Evolutionary conservation across 2,329 filamentous ascomycete genomes (phyloP).

Genomic region (Sporothrix pseudoabietina): DNA sequence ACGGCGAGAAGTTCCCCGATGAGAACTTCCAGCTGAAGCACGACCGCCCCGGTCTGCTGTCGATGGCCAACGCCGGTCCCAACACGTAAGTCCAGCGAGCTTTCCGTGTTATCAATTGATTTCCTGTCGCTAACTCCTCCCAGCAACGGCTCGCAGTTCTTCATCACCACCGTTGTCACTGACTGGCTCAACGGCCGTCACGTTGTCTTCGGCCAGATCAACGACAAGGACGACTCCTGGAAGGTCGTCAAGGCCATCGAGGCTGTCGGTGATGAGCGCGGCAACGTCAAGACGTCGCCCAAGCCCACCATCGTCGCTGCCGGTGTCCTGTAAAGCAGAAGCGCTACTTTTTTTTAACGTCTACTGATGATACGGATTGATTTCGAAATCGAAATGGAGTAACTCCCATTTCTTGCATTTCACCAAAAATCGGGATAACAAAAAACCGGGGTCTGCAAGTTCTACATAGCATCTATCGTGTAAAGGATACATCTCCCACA

Average conservation of each 20-base stretch:
- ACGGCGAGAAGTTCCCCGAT: constrained; percentile 90
- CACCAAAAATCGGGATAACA: constrained; percentile 12
- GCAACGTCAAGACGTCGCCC: constrained; percentile 60
- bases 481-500: neutral
- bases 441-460: constrained; percentile 23
- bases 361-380: neutral
- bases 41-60: constrained; percentile 74
- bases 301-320: constrained; percentile 35
- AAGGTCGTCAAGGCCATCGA: constrained; percentile 63
- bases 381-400: neutral
- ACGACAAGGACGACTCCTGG: constrained; percentile 50
- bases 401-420: neutral
- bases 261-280: constrained; percentile 59
- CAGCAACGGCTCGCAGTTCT: constrained; percentile 98
- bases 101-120: neutral
- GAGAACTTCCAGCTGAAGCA: constrained; percentile 87
- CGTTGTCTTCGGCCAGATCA: constrained; percentile 81
- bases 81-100: constrained; percentile 68
- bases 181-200: constrained; percentile 82
- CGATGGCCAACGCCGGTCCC: constrained; percentile 93
- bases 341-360: neutral
- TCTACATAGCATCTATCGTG: constrained; percentile 4
- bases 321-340: constrained; percentile 28
- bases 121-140: constrained; percentile 39
- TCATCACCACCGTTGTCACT: constrained; percentile 90